These are phyloP conservation scores for Solanum etuberosum DNA, from an alignment of 257 asterid genomes.

Conservation along the genomic window DNA sequence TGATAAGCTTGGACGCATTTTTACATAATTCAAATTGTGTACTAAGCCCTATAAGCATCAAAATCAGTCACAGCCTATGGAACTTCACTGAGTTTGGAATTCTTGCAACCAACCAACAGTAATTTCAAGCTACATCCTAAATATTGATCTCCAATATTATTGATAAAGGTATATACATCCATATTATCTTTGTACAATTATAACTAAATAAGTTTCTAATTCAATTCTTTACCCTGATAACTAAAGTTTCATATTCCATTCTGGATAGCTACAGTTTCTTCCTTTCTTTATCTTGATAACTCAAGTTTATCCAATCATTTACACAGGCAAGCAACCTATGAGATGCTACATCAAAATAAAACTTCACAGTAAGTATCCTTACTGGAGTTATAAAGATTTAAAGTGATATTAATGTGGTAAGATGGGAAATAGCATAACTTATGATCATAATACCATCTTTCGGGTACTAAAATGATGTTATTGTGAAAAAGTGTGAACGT, in stretches of 20 bases:
- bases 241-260: background rate
- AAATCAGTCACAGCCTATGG: background rate
- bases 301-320: background rate
- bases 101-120: background rate
- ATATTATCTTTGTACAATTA: background rate
- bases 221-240: background rate
- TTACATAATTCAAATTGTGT: background rate
- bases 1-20: background rate
- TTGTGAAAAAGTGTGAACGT: background rate
- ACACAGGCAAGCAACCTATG: background rate
- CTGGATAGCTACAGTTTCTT: background rate
- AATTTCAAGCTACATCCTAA: background rate
- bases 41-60: background rate
- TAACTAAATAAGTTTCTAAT: background rate
- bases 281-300: background rate
- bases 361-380: background rate
- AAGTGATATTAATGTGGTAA: background rate
- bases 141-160: background rate
- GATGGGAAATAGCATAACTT: background rate
- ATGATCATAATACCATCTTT: background rate
- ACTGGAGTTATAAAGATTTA: background rate
- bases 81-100: background rate
- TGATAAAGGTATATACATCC: background rate
- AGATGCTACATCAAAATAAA: background rate
- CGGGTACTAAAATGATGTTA: background rate